These are phyloP conservation scores for Pestalotiopsis sp. DNA, from an alignment of 2,329 filamentous ascomycete species.

Conservation along the genomic window DNA sequence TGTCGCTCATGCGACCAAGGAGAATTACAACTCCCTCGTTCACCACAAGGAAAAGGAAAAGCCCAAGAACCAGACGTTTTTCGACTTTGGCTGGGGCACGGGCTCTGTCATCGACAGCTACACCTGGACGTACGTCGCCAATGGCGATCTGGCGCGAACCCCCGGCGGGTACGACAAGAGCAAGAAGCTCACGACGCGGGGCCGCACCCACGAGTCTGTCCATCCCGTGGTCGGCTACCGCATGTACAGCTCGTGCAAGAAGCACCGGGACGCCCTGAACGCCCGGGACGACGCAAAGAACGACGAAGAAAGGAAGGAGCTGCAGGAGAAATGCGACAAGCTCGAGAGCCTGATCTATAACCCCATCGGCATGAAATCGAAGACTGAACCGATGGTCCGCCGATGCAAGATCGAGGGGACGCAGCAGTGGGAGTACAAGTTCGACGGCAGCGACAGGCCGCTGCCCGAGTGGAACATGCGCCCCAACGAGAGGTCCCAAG, in stretches of 20 bases:
- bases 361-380: neutral
- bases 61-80: neutral
- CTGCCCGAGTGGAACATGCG: neutral
- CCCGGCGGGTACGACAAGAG: slow-evolving; percentile 6
- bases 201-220: slow-evolving; percentile 12
- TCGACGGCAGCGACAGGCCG: neutral
- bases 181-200: neutral
- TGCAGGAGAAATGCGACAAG: neutral
- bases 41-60: neutral
- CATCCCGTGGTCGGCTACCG: slow-evolving; percentile 15
- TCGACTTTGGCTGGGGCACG: slow-evolving; percentile 15
- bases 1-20: neutral
- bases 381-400: neutral
- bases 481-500: neutral
- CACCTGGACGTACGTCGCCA: slow-evolving; percentile 5
- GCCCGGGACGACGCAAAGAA: neutral
- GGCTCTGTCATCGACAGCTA: slow-evolving; percentile 15
- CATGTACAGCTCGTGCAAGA: neutral
- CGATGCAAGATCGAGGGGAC: neutral
- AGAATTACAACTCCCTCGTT: neutral
- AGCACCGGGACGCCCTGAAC: neutral
- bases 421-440: neutral
- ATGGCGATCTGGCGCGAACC: slow-evolving; percentile 5
- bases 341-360: neutral
- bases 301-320: neutral